These are phyloP conservation scores for Schizothecium vesticola DNA, from an alignment of 495 filamentous ascomycete genomes.

Conservation along the genomic window DNA sequence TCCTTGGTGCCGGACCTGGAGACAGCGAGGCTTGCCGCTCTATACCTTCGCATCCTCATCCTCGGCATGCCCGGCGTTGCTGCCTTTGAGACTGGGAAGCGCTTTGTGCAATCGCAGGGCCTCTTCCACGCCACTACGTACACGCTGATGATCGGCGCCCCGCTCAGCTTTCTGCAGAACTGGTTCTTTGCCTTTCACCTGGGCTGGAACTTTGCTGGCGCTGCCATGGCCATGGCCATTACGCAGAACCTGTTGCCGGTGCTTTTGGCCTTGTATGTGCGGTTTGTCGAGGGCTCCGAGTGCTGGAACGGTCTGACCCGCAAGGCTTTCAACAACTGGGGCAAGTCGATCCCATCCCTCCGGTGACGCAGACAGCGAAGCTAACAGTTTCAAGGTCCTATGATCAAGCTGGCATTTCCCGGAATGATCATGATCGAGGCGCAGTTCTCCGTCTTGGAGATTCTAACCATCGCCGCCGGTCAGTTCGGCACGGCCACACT, in stretches of 20 bases:
- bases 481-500: slow-evolving; percentile 61
- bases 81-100: slow-evolving; percentile 64
- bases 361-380: slow-evolving; percentile 32
- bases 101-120: slow-evolving; percentile 71
- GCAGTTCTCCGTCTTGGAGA: slow-evolving; percentile 70
- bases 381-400: slow-evolving; percentile 49
- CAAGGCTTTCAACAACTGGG: slow-evolving; percentile 73
- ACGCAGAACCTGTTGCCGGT: slow-evolving; percentile 75
- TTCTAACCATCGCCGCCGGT: slow-evolving; percentile 60
- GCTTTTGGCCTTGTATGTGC: slow-evolving; percentile 65
- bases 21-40: slow-evolving; percentile 58
- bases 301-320: slow-evolving; percentile 81
- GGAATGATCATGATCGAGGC: slow-evolving; percentile 82
- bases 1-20: slow-evolving; percentile 56
- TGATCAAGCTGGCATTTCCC: slow-evolving; percentile 74
- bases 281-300: slow-evolving; percentile 66
- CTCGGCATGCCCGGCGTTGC: slow-evolving; percentile 64
- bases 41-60: slow-evolving; percentile 60
- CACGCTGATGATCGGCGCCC: slow-evolving; percentile 59
- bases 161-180: slow-evolving; percentile 61
- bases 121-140: slow-evolving; percentile 64
- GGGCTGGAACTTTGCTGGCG: slow-evolving; percentile 73
- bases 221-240: slow-evolving; percentile 79
- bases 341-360: slow-evolving; percentile 21
- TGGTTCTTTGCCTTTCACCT: slow-evolving; percentile 67